These are phyloP conservation scores for Umbelopsis isabellina DNA, from an alignment of 192 early-diverging fungal species.

Conservation along the genomic window DNA sequence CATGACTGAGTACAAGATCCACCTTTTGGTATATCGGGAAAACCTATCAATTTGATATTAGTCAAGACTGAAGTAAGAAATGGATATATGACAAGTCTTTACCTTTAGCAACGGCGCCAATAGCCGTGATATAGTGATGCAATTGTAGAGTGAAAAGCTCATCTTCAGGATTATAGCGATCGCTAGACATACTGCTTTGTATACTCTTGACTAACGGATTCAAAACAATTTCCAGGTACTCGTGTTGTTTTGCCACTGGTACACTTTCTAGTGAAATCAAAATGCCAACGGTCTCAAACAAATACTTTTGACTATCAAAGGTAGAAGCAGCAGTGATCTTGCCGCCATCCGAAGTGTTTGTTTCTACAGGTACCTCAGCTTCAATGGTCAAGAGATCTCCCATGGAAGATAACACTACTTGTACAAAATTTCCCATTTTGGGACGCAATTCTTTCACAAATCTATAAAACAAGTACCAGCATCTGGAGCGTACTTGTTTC, in stretches of 20 bases:
- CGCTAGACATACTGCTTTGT: constrained; percentile 71
- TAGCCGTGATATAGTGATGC: constrained; percentile 81
- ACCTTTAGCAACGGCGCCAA: constrained; percentile 87
- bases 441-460: constrained; percentile 74
- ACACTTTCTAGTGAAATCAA: constrained; percentile 82
- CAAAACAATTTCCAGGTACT: constrained; percentile 72
- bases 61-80: background rate
- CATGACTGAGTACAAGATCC: constrained; percentile 52
- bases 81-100: constrained; percentile 30
- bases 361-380: constrained; percentile 55
- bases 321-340: constrained; percentile 56
- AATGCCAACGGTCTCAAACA: constrained; percentile 93
- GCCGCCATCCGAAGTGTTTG: constrained; percentile 48
- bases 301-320: constrained; percentile 82
- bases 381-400: constrained; percentile 75
- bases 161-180: constrained; percentile 66
- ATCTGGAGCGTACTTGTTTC: constrained; percentile 70
- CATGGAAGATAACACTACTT: constrained; percentile 63
- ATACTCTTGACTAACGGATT: constrained; percentile 78
- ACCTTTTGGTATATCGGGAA: constrained; percentile 55
- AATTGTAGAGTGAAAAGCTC: constrained; percentile 71
- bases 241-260: constrained; percentile 69
- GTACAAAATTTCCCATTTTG: constrained; percentile 62
- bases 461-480: constrained; percentile 87
- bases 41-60: constrained; percentile 40